phyloP scores from a whole-genome alignment of 2,329 filamentous ascomycete species.

The Neofusicoccum umdonicola region DNA sequence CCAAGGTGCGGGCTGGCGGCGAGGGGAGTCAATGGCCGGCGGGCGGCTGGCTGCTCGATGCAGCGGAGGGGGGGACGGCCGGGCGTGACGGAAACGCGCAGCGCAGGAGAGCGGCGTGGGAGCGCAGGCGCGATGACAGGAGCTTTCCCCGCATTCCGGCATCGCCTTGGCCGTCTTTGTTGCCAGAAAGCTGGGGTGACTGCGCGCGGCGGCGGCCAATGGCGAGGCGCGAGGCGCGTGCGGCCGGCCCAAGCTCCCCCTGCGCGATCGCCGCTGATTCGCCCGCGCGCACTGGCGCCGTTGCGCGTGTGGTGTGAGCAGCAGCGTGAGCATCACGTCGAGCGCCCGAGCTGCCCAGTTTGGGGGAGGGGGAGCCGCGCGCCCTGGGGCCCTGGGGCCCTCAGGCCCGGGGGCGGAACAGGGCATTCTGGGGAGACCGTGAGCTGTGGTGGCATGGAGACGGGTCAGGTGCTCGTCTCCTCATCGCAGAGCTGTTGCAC shows the following conservation, averaged over 20 bases:
- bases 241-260: slow-evolving; percentile 6
- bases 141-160: slow-evolving; percentile 17
- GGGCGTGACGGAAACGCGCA: slow-evolving; percentile 3
- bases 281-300: background rate
- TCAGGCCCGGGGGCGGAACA: background rate
- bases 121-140: background rate
- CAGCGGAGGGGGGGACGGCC: background rate
- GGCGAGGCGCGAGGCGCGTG: background rate
- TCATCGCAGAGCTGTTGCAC: slow-evolving; percentile 17
- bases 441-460: slow-evolving; percentile 5
- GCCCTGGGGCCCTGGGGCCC: background rate
- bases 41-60: background rate
- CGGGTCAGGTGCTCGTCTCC: slow-evolving; percentile 18
- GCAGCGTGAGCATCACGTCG: slow-evolving; percentile 16
- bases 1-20: background rate
- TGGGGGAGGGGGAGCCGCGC: background rate
- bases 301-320: slow-evolving; percentile 16
- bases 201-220: background rate
- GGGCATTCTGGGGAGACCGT: background rate
- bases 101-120: background rate
- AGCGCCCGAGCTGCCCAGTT: background rate
- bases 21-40: background rate
- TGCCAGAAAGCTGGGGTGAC: background rate
- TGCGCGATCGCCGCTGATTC: slow-evolving; percentile 5
- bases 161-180: slow-evolving; percentile 7